Evolutionary conservation across 2,329 filamentous ascomycete species (phyloP).

Genomic region (Aureobasidium leucospermi): DNA sequence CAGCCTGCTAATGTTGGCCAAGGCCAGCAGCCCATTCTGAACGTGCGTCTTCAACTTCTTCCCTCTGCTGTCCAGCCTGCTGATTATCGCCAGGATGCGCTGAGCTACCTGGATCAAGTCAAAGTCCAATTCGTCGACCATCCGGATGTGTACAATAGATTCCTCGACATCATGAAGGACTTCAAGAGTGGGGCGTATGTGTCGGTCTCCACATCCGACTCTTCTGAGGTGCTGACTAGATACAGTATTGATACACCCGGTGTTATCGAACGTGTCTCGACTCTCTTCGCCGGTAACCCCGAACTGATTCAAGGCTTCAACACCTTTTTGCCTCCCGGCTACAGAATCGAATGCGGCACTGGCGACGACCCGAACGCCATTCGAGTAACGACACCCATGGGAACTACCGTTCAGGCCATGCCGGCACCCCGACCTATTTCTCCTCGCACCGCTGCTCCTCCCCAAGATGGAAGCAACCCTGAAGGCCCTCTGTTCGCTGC

Average conservation of each 20-base stretch:
- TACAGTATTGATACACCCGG: slow-evolving; percentile 84
- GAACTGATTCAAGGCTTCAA: slow-evolving; percentile 85
- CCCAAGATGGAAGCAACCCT: slow-evolving; percentile 1
- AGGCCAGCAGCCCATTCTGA: slow-evolving; percentile 77
- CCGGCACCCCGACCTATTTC: slow-evolving; percentile 43
- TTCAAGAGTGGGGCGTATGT: slow-evolving; percentile 94
- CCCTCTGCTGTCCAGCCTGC: neutral
- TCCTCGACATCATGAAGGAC: slow-evolving; percentile 99
- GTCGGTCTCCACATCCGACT: slow-evolving; percentile 9
- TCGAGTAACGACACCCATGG: slow-evolving; percentile 91
- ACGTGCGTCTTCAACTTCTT: slow-evolving; percentile 41
- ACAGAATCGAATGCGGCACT: slow-evolving; percentile 90
- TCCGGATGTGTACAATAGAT: slow-evolving; percentile 93
- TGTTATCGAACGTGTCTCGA: slow-evolving; percentile 93
- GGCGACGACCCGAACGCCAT: slow-evolving; percentile 95
- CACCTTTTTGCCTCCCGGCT: slow-evolving; percentile 87
- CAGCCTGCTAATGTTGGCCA: slow-evolving; percentile 51
- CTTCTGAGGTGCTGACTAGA: slow-evolving; percentile 12
- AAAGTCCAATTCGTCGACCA: slow-evolving; percentile 97
- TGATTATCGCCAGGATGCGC: slow-evolving; percentile 53
- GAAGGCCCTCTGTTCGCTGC: slow-evolving; percentile 12
- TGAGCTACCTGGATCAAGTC: slow-evolving; percentile 96
- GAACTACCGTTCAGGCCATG: slow-evolving; percentile 91
- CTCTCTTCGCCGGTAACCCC: slow-evolving; percentile 90
- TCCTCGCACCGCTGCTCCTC: slow-evolving; percentile 32